Evolutionary conservation across 257 asterid species (phyloP).

Genomic region (Solanum bulbocastanum): DNA sequence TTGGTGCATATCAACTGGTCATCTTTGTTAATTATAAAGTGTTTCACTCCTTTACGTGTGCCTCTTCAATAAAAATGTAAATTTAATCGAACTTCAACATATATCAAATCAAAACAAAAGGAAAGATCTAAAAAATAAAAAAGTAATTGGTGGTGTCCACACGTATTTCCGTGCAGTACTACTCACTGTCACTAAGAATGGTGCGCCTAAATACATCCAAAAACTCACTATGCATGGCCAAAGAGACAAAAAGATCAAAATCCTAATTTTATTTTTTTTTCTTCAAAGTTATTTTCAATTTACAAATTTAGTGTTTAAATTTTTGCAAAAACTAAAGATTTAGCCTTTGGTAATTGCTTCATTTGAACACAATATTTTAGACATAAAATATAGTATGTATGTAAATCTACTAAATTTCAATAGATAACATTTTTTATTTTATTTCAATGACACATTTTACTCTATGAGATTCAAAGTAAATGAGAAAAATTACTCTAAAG

Average conservation of each 20-base stretch:
- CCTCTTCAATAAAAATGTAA: accelerated
- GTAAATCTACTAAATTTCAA: background rate
- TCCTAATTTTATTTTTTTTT: background rate
- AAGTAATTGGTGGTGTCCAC: background rate
- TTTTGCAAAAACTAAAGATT: background rate
- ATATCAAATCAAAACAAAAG: background rate
- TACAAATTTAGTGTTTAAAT: background rate
- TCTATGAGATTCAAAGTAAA: background rate
- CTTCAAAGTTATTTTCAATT: background rate
- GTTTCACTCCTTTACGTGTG: too few relatives aligned
- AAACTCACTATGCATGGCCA: background rate
- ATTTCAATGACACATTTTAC: too few relatives aligned
- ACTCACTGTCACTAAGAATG: background rate
- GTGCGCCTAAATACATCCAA: background rate
- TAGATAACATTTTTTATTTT: too few relatives aligned
- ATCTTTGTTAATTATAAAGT: too few relatives aligned
- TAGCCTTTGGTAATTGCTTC: background rate
- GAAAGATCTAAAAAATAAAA: background rate
- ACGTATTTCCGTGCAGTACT: background rate
- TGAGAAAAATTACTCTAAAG: background rate
- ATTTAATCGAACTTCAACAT: too few relatives aligned
- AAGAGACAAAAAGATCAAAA: background rate
- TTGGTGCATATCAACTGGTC: background rate
- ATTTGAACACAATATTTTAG: background rate
- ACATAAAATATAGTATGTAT: background rate